Evolutionary conservation across 176 grass and related monocot genomes (phyloP).

Genomic region (Chrysopogon serrulatus): DNA sequence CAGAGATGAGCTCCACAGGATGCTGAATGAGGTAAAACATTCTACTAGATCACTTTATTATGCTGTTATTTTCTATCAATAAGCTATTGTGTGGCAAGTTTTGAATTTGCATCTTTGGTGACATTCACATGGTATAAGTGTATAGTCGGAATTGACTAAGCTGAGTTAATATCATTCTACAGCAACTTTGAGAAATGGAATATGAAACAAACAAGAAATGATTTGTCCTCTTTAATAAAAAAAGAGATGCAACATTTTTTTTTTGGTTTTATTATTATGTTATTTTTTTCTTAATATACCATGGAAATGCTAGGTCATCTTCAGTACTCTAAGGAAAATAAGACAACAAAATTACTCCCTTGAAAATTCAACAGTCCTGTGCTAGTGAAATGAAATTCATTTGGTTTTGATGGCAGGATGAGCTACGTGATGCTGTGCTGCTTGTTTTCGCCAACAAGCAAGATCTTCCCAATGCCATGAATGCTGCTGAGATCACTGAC

Average conservation of each 20-base stretch:
- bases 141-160: not conserved
- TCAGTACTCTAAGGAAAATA: not conserved
- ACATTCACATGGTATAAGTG: not conserved
- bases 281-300: not conserved
- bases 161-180: too few relatives aligned
- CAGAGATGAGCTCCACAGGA: constrained; percentile 45
- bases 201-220: not conserved
- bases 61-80: not conserved
- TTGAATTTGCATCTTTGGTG: not conserved
- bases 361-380: too few relatives aligned
- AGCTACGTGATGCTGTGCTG: constrained; percentile 38
- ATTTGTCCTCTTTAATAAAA: not conserved
- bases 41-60: not conserved
- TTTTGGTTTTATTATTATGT: not conserved
- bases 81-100: not conserved
- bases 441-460: constrained; percentile 52
- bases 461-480: constrained; percentile 50
- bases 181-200: not conserved
- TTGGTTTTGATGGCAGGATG: constrained; percentile 26
- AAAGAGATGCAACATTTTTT: not conserved
- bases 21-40: constrained; percentile 30
- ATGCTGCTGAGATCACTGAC: constrained; percentile 45
- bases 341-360: not conserved
- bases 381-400: not conserved
- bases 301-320: not conserved